Base-by-base conservation (phyloP, 2,329 filamentous ascomycete species). In the Paecilomyces niveus region DNA sequence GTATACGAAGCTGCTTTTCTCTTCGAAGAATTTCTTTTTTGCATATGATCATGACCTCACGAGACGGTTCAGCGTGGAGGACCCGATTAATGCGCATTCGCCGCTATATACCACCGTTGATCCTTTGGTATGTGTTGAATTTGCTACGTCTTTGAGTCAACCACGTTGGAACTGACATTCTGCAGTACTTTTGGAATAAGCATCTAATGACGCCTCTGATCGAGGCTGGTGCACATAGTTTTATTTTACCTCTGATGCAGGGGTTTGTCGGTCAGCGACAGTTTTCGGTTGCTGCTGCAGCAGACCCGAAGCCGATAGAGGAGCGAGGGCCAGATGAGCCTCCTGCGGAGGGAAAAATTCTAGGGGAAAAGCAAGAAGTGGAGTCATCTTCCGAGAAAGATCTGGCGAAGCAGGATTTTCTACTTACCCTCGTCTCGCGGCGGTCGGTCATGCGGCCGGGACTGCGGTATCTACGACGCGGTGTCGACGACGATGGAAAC, bases 41-140 rank as follows among this genome's bases (percentile, higher is more conserved):
- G 92, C 92, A 0, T 97, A 99, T 72, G 94, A 99, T 63, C 83
- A 93, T 70, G 92, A 99, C 70, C 84, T 99, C 55, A 97, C 94
- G 0, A 84, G 88, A 58, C 86, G 83, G 57, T 71, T 83, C 61
- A 71, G 73, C 56, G 70, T 72, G 39, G 74, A 78, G 65, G 72
- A 73, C 52, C 57, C 72, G 7, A 66, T 70, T 32, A 73, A 67
- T 24, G 74, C 76, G 13, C 80, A 81, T 53, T 64, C 84, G 3
- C 87, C 92, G 5, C 77, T 96, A 3, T 83, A 90, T 71, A 84
- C 84, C 62, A 81, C 84, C 59, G 91, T 88, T 22, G 90, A 97
- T 71, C 83, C 85, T 32, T 74, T 86, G 72, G 83, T 85, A 71
- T 18, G 39, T 45, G 67, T 74, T 66, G n/a, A 29, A 33, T 10